phyloP scores from a whole-genome alignment of 768 basidiomycete species.

The Serendipita sp. region DNA sequence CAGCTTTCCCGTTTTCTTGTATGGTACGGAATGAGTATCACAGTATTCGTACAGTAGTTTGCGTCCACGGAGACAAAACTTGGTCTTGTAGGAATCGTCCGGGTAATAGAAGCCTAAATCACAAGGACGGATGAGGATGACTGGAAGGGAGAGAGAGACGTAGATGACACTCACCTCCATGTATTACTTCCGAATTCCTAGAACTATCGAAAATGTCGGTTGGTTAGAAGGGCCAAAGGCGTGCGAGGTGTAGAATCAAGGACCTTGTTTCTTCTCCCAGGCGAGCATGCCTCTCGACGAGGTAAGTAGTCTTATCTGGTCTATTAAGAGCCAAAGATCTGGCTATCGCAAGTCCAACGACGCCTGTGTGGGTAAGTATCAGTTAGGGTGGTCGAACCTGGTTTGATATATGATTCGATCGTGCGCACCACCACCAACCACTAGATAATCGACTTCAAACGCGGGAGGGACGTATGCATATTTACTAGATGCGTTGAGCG shows the following conservation, averaged over 20 bases:
- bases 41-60: slow-evolving; percentile 71
- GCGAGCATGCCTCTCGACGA: slow-evolving; percentile 60
- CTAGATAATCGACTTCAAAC: slow-evolving; percentile 59
- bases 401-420: too few relatives aligned
- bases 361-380: too few relatives aligned
- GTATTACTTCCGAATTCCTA: slow-evolving; percentile 89
- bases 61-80: slow-evolving; percentile 72
- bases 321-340: slow-evolving; percentile 50
- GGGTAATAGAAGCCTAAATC: slow-evolving; percentile 69
- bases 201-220: slow-evolving; percentile 33
- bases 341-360: slow-evolving; percentile 75
- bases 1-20: slow-evolving; percentile 71
- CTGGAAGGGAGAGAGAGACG: background rate
- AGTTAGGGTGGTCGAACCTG: too few relatives aligned
- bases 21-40: slow-evolving; percentile 39
- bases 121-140: background rate
- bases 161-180: slow-evolving; percentile 55
- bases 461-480: slow-evolving; percentile 60
- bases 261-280: slow-evolving; percentile 82
- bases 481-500: slow-evolving; percentile 42
- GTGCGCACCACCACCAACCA: slow-evolving; percentile 70
- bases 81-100: slow-evolving; percentile 64
- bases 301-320: slow-evolving; percentile 51
- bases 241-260: background rate
- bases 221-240: background rate